Conservation (phyloP, 495 filamentous ascomycete species). For the Xylaria castorea region DNA sequence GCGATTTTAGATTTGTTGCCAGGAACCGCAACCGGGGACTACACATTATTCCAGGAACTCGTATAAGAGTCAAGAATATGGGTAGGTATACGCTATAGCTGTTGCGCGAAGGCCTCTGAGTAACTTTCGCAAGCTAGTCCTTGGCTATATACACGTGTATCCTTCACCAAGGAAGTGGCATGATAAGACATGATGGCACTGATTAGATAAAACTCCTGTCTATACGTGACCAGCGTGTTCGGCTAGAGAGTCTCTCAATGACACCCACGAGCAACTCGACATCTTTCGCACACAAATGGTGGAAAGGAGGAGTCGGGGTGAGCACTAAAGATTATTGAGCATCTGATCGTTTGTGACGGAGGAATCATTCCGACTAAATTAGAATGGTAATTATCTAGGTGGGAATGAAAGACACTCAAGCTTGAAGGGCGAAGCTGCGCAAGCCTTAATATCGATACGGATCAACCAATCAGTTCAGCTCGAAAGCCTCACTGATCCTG, state of each 20-base stretch:
- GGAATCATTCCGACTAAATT: background rate
- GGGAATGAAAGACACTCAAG: background rate
- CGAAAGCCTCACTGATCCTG: background rate
- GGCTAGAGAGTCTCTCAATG: background rate
- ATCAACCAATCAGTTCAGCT: background rate
- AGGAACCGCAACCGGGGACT: too few species aligned
- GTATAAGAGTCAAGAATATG: too few species aligned
- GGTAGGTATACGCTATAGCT: too few species aligned
- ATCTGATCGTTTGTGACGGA: background rate
- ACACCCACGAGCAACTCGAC: background rate
- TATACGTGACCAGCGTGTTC: background rate
- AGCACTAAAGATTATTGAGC: background rate
- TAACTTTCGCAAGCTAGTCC: too few species aligned
- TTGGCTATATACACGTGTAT: too few species aligned
- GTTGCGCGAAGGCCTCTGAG: too few species aligned
- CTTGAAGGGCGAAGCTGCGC: background rate
- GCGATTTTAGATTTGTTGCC: too few species aligned
- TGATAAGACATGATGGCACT: too few species aligned
- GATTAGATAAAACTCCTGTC: background rate
- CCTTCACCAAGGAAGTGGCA: too few species aligned
- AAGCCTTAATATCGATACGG: constrained; percentile 1
- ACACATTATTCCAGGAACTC: too few species aligned
- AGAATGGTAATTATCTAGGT: background rate
- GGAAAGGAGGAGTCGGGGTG: background rate
- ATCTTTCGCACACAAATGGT: background rate